These are phyloP conservation scores for Lotmaria passim DNA, from an alignment of 208 protist species.

Conservation along the genomic window DNA sequence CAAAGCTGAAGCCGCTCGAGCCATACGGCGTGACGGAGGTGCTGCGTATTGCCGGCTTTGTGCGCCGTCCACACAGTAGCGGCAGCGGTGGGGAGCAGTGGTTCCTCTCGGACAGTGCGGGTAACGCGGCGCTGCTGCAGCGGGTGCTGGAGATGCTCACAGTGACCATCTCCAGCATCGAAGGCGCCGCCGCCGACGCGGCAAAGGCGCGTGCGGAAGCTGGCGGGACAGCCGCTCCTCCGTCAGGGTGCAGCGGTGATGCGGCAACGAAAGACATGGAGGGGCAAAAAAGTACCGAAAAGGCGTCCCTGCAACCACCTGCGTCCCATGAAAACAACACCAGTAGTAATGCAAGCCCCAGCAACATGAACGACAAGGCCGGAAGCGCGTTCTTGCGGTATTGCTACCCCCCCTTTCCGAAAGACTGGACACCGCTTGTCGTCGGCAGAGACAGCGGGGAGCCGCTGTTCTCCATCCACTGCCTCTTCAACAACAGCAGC, in stretches of 20 bases:
- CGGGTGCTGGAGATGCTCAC: conserved; percentile 47
- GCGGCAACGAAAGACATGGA: too few relatives aligned
- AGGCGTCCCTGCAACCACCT: too few relatives aligned
- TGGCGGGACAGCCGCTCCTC: background rate
- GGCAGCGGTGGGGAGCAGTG: conserved; percentile 57
- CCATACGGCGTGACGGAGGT: conserved; percentile 60
- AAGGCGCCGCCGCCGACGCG: conserved; percentile 31
- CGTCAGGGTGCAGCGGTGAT: background rate
- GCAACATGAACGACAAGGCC: background rate
- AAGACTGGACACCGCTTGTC: conserved; percentile 38
- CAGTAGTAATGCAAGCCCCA: too few relatives aligned
- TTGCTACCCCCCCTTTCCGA: conserved; percentile 33
- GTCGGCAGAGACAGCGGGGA: conserved; percentile 41
- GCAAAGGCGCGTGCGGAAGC: conserved; percentile 13
- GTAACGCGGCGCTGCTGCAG: conserved; percentile 51
- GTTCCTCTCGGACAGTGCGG: conserved; percentile 61
- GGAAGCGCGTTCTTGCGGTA: conserved; percentile 24
- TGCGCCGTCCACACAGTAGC: conserved; percentile 41
- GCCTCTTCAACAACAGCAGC: conserved; percentile 2
- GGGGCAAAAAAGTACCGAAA: too few relatives aligned
- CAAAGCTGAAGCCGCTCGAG: conserved; percentile 66
- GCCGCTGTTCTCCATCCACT: conserved; percentile 46
- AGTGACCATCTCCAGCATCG: conserved; percentile 46
- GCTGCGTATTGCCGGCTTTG: conserved; percentile 72
- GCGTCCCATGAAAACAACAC: too few relatives aligned